Evolutionary conservation across 1,139 yeast species (phyloP), one percentile per base, ranked within the genome.

Genomic region (Candida sanyaensis): DNA sequence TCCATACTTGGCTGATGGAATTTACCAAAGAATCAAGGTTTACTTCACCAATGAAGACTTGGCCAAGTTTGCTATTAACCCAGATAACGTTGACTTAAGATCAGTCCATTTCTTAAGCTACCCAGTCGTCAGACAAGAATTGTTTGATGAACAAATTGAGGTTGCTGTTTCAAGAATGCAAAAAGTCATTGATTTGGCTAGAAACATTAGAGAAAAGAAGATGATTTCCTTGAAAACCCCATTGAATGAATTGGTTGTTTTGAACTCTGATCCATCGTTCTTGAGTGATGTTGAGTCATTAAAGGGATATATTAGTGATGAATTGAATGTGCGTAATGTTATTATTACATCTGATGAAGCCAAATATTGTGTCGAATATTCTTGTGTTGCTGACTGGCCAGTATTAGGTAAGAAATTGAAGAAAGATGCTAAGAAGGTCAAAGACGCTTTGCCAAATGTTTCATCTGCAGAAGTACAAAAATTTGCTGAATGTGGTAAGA

Each of bases 331-430:
- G 50, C 87, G 97, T 69, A 93, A 88, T 59, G 69, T 95, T 50
- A 74, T 90, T 59, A 86, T 95, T 60, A 91, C 98, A 30, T 79
- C 90, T 29, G 97, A 95, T 63, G 99, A 95, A 75, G 86, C 80
- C 59, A 84, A 86, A 63, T 92, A 91, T 63, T 95, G 93, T 60
- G 98, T 95, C 53, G 88, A 86, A 64, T 93, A 92, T 76, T 83
- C 81, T 53, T 97, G 93, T 43, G 96, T 88, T 66, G 99, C 99
- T 42, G 99, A 95, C 74, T 95, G 99, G 99, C 96, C 98, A 46
- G 90, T 91, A 13, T 81, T 95, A 58, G 99, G 99, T 73, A 93
- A 93, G 80, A 93, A 93, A 71, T 82, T 95, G 69, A 92, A 92
- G 82, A 85, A 85, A 66, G 98, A 92, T 62, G 96, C 89, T 55